Conservation (phyloP, 768 basidiomycete genomes). For the Mrakia blollopis region DNA sequence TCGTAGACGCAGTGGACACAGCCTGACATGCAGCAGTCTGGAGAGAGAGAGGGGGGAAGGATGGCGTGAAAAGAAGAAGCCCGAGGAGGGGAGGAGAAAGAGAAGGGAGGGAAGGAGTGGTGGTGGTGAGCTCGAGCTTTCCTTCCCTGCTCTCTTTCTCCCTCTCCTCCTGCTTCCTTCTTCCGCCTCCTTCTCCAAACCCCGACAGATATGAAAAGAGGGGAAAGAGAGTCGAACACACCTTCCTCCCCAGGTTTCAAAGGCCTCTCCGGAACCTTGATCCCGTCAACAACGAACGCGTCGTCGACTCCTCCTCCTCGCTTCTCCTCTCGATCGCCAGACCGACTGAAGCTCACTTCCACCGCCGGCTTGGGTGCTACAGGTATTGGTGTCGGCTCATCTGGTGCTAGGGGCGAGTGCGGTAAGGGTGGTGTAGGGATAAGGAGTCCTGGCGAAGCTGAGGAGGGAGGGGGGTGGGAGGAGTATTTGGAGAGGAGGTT, state of each 20-base stretch:
- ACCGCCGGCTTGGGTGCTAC: background rate
- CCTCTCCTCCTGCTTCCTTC: background rate
- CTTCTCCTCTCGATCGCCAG: conserved; percentile 2
- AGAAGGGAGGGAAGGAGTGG: background rate
- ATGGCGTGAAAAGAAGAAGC: too few species aligned
- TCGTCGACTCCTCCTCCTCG: background rate
- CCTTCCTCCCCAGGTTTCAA: conserved; percentile 21
- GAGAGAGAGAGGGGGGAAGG: background rate
- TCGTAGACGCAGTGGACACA: conserved; percentile 15
- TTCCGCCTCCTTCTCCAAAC: background rate
- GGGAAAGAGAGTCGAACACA: background rate
- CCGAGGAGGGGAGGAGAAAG: background rate
- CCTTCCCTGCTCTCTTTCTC: too few species aligned
- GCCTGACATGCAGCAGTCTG: conserved; percentile 24
- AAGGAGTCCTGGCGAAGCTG: background rate
- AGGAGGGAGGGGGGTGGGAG: background rate
- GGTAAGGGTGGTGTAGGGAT: background rate
- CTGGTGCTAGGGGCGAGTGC: background rate
- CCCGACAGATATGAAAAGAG: too few species aligned
- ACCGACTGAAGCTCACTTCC: background rate
- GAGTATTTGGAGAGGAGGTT: conserved; percentile 11
- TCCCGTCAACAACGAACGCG: background rate
- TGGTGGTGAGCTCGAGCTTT: background rate
- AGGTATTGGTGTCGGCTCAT: background rate
- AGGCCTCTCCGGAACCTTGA: conserved; percentile 20